Evolutionary conservation across 805 yeast species (phyloP), one percentile per base, ranked within the genome.

Genomic region (Ogataea neopini): DNA sequence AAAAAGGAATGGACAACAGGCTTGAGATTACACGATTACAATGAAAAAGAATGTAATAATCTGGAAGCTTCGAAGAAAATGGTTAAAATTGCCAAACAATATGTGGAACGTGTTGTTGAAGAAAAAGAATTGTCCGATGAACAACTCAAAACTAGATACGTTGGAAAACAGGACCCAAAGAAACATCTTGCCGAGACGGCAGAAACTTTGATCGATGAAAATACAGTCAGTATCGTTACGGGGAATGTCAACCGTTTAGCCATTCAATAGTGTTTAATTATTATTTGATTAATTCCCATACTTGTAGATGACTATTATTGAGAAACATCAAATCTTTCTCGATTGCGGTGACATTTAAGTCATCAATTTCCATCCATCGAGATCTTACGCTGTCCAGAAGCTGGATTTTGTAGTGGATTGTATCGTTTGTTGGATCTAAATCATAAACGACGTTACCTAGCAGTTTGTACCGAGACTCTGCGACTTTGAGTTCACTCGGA

Each of bases 161-260:
- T 94, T 30, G 99, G 99, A 59, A 91, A 89, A 66, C 97, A 92
- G 70, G 99, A 94, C 69, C 99, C 99, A 35, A 94, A 95, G 81
- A 94, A 92, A 73, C 99, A 94, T 73, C 75, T 94, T 60, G 79
- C 85, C 40, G 97, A 88, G 53, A 87, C 95, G 0, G 95, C 96
- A 9, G 95, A 88, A 56, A 74, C 76, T 51, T 75, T 88, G 44
- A 80, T 95, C 59, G 99, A 94, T 68, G 94, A 88, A 44, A 95
- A 94, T 64, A 84, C 94, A 41, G 89, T 88, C 10, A 82, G 96
- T 28, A 78, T 92, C 53, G 74, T 91, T 62, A 88, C 96, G 13
- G 88, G 97, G 42, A 87, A 86, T 68, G 91, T 94, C 35, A 91
- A 94, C 68, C 81, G 92, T 40, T 84, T 88, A 48, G 96, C 97